Percentiles rank a stretch among this genome's conserved stretches.
Evolutionary conservation across 352 stramenopile species (phyloP).

Genomic region (Globisporangium barbulae): DNA sequence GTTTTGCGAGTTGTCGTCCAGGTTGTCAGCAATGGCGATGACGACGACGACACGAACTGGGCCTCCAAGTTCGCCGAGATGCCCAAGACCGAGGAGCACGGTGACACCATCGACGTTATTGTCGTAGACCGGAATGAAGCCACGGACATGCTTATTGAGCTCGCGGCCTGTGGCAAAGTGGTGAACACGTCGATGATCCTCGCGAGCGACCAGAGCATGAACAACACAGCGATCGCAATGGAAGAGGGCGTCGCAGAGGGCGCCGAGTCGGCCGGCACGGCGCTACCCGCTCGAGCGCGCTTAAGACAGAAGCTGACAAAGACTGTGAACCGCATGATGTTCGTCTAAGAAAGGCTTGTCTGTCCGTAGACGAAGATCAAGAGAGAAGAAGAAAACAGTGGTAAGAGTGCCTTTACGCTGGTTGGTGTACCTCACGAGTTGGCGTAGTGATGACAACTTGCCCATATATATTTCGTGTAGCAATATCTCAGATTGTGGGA

Average conservation of each 20-base stretch:
- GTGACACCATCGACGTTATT: conserved; percentile 63
- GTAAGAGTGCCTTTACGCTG: background rate
- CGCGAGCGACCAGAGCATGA: conserved; percentile 26
- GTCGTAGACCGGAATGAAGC: conserved; percentile 58
- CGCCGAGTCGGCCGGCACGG: conserved; percentile 16
- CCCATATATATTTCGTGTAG: conserved; percentile 5
- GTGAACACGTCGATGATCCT: conserved; percentile 46
- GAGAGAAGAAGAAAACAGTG: background rate
- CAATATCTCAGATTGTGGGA: background rate
- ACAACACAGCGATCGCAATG: conserved; percentile 35
- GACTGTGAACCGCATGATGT: conserved; percentile 47
- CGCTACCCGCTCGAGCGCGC: conserved; percentile 20
- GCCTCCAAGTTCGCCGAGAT: conserved; percentile 48
- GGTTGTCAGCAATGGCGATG: conserved; percentile 25
- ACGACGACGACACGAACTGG: conserved; percentile 28
- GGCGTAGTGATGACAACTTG: background rate
- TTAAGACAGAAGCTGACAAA: conserved; percentile 35
- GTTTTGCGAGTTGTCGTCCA: conserved; percentile 61
- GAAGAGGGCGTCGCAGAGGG: conserved; percentile 23
- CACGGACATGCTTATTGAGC: conserved; percentile 65
- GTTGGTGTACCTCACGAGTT: background rate
- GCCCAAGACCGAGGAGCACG: conserved; percentile 45
- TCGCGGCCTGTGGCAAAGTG: conserved; percentile 57
- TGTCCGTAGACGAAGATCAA: background rate
- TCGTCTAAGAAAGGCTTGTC: conserved; percentile 25